A percentile compares a stretch with the other conserved stretches of the same genome.
These are phyloP conservation scores for Malus asiatica DNA, from an alignment of 306 rosid species.

Conservation along the genomic window DNA sequence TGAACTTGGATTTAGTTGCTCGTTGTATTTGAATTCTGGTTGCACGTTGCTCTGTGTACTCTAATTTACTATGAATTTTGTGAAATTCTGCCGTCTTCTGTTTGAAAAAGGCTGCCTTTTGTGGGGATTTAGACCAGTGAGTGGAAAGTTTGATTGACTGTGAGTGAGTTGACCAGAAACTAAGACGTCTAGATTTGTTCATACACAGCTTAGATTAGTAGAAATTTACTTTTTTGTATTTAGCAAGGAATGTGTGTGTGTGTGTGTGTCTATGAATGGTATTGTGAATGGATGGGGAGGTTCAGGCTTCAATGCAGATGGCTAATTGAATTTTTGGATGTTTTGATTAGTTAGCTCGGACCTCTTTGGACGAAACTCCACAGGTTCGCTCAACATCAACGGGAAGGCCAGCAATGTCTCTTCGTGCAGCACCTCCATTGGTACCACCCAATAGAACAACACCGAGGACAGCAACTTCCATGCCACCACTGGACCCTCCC, in stretches of 20 bases:
- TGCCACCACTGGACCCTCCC: slow-evolving; percentile 60
- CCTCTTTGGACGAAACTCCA: slow-evolving; percentile 36
- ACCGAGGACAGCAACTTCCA: slow-evolving; percentile 43
- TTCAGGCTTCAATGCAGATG: neutral
- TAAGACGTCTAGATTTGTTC: neutral
- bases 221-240: neutral
- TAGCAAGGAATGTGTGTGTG: neutral
- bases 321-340: slow-evolving; percentile 16
- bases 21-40: neutral
- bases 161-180: neutral
- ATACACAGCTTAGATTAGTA: neutral
- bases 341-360: slow-evolving; percentile 51
- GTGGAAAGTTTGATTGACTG: neutral
- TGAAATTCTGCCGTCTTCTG: neutral
- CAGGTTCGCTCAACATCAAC: slow-evolving; percentile 42
- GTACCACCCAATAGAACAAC: slow-evolving; percentile 39
- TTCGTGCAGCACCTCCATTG: slow-evolving; percentile 40
- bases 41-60: neutral
- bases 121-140: neutral
- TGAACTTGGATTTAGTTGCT: neutral
- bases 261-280: neutral
- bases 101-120: neutral
- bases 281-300: neutral
- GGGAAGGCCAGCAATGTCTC: slow-evolving; percentile 39
- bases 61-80: neutral